Conservation (phyloP, 2,329 filamentous ascomycete species). For the Ciborinia camelliae region DNA sequence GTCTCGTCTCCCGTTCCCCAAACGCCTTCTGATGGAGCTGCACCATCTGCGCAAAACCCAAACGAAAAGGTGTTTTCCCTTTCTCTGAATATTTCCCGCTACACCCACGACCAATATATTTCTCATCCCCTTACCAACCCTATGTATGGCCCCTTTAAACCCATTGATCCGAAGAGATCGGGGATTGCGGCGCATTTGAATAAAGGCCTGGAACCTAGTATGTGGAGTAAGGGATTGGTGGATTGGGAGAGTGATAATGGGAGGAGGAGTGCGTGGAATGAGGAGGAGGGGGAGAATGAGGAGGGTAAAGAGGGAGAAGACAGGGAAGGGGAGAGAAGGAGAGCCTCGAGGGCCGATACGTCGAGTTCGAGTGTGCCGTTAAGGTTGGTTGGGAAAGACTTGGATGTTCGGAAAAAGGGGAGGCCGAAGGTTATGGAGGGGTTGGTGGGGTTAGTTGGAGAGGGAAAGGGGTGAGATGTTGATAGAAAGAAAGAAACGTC, state of each 20-base stretch:
- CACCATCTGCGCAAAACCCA: not conserved
- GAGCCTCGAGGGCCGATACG: not conserved
- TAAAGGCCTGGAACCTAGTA: slow-evolving; percentile 22
- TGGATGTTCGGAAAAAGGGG: not conserved
- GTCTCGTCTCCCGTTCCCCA: slow-evolving; percentile 3
- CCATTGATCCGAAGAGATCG: slow-evolving; percentile 22
- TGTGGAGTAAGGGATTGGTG: slow-evolving; percentile 28
- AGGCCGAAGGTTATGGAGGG: slow-evolving; percentile 12
- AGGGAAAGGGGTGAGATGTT: not conserved
- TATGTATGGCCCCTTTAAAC: slow-evolving; percentile 32
- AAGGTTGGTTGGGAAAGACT: slow-evolving; percentile 19
- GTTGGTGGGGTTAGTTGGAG: not conserved
- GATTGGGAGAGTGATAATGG: slow-evolving; percentile 36
- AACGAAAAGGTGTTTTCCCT: slow-evolving; percentile 28
- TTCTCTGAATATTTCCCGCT: slow-evolving; percentile 22
- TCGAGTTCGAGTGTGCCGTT: slow-evolving; percentile 19
- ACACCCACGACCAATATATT: slow-evolving; percentile 25
- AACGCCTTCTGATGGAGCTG: not conserved
- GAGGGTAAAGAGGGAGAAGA: not conserved
- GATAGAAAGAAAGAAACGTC: not conserved
- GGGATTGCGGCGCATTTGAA: slow-evolving; percentile 29
- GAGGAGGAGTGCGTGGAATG: slow-evolving; percentile 16
- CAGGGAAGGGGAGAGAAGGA: not conserved
- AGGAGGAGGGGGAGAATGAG: not conserved
- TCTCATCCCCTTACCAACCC: slow-evolving; percentile 27